These are phyloP conservation scores for Huntiella abstrusa DNA, from an alignment of 2,329 filamentous ascomycete species.

Conservation along the genomic window DNA sequence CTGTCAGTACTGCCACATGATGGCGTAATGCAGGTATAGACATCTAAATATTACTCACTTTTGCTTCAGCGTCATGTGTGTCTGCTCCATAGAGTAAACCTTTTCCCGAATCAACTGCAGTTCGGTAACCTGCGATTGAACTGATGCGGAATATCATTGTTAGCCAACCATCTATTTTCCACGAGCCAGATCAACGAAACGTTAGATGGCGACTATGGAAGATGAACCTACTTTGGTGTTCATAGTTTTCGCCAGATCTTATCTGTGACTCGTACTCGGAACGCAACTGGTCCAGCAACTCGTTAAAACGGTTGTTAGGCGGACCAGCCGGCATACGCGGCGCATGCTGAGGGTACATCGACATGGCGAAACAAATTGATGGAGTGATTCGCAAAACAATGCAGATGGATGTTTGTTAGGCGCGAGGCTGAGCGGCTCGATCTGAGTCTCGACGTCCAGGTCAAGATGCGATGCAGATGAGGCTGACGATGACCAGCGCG, in stretches of 20 bases:
- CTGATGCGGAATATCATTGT: constrained; percentile 26
- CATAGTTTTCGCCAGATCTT: constrained; percentile 67
- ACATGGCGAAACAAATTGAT: constrained; percentile 8
- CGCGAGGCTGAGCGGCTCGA: not conserved
- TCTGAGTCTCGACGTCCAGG: not conserved
- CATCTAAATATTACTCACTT: constrained; percentile 37
- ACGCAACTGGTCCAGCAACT: constrained; percentile 80
- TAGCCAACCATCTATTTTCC: not conserved
- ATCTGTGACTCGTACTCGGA: constrained; percentile 77
- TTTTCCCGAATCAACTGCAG: constrained; percentile 89
- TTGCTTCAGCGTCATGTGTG: constrained; percentile 70
- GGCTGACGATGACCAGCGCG: not conserved
- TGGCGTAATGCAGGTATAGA: not conserved
- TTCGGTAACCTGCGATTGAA: constrained; percentile 78
- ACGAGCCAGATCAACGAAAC: not conserved
- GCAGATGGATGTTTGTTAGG: not conserved
- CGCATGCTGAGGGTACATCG: constrained; percentile 13
- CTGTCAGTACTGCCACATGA: not conserved
- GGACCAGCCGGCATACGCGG: constrained; percentile 12
- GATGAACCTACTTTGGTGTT: constrained; percentile 68
- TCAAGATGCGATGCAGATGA: not conserved
- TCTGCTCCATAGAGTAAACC: constrained; percentile 81
- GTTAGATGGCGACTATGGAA: not conserved
- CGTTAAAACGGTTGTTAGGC: constrained; percentile 45
- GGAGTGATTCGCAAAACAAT: not conserved